Conservation (phyloP, 768 basidiomycete genomes). For the Mycena venus region DNA sequence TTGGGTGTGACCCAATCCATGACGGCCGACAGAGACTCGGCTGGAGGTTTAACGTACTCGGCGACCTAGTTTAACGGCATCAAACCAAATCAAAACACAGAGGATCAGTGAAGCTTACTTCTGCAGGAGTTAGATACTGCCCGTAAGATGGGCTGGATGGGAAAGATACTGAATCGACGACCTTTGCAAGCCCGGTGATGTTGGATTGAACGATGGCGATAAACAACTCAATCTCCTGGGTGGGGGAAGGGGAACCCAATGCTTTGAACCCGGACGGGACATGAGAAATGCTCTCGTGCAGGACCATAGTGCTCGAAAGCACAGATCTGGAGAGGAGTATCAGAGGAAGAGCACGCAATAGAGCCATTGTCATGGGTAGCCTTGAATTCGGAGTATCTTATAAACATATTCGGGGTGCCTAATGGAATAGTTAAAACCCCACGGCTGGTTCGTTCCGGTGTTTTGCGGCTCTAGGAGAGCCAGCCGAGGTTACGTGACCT, state of each 20-base stretch:
- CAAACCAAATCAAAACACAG: background rate
- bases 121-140: conserved; percentile 14
- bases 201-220: conserved; percentile 16
- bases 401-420: conserved; percentile 8
- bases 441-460: background rate
- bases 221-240: conserved; percentile 15
- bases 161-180: conserved; percentile 18
- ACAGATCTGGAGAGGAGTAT: background rate
- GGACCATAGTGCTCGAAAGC: conserved; percentile 19
- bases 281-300: conserved; percentile 19
- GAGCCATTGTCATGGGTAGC: conserved; percentile 7
- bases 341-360: conserved; percentile 2
- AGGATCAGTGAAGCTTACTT: background rate
- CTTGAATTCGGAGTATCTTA: conserved; percentile 3
- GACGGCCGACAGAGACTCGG: conserved; percentile 19
- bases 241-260: conserved; percentile 8
- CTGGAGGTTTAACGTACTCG: conserved; percentile 12
- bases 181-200: conserved; percentile 12
- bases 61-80: background rate
- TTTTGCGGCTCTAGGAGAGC: background rate
- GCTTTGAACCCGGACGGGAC: conserved; percentile 10
- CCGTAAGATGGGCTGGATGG: conserved; percentile 18
- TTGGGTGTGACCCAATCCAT: conserved; percentile 11
- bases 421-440: background rate
- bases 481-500: conserved; percentile 5